Evolutionary conservation across 78 protist species (phyloP), one percentile per base, ranked within the genome.

Genomic region (Chrysochromulina parva): DNA sequence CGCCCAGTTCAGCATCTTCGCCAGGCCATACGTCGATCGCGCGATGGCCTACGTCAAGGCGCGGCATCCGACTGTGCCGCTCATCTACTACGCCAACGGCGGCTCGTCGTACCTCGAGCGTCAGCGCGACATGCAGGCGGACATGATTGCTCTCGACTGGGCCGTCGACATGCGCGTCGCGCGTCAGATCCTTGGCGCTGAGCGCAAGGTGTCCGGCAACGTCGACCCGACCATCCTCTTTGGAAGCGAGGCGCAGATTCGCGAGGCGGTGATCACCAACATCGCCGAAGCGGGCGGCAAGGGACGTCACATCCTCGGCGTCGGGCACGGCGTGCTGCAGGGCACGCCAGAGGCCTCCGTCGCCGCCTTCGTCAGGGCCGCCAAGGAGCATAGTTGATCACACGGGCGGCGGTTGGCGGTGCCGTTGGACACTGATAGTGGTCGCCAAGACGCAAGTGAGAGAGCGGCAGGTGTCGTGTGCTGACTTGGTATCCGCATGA

Each of bases 101-200:
- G 69, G 85, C 28, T 88, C 90, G 55, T 4, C 62, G 22, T 87
- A 93, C 67, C 88, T 96, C 48, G 85, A 86, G 20, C 52, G n/a
- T 16, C 89, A 92, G 55, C 6, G 93, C 19, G 69, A 90, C 57
- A 38, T 58, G 81, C 78, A 2, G 22, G 93, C 90, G 38, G 96
- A 95, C 88, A 94, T 90, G 53, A 6, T 94, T 24, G 93, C 95
- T 50, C 19, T 97, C 53, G 98, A 97, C 93, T 96, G 97, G 97
- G 94, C 96, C 17, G 82, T 90, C 59, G 92, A 89, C 20, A 94
- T 95, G 57, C 10, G 9, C 13, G 47, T 0, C 1, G 98, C 97
- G n/a, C 86, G 93, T 17, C 20, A 1, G 48, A 3, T 13, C 22
- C 28, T 22, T 57, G 95, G 88, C 50, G 38, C 67, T 24, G 85